Evolutionary conservation across 2,329 filamentous ascomycete species (phyloP), one percentile per base, ranked within the genome.

Genomic region (Colletotrichum sublineola): DNA sequence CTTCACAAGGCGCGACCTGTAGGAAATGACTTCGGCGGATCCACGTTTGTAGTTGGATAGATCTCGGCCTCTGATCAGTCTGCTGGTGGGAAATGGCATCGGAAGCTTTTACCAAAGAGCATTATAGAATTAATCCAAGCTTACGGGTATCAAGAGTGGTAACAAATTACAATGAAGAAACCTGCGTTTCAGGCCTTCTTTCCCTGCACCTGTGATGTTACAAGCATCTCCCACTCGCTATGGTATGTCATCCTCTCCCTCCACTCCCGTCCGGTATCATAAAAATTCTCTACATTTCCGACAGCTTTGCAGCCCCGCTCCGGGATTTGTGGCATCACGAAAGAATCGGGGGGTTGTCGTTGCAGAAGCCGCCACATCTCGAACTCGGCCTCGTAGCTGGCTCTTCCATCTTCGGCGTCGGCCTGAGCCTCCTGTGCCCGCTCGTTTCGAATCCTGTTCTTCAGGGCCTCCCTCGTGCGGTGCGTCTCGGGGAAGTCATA

Each of bases 331-430:
- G 76, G 73, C 74, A 77, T 82, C 9, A 78, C 77, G 58, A 81
- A 53, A 36, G 79, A 79, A 69, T 77, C 77, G 0, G 82, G 83
- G 2, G 84, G 83, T 42, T 79, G 77, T 75, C 78, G 80, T 52
- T 82, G 81, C 29, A 88, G 72, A 20, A 87, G 69, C 12, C 78
- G 75, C 87, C 87, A 88, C 79, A 89, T 79, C 57, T 80, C 77
- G 36, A 75, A 73, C 75, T 88, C 87, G 42, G 85, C 85, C 33
- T 78, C 75, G 55, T 80, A 80, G 65, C 82, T 84, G 2, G 79
- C 80, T 50, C 79, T 79, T 20, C 79, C 78, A 73, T 89, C 87
- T 18, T 79, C 72, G 4, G 78, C 75, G 36, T 87, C 84, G 0
- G 86, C 86, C 48, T 84, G 80, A 15, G 76, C 79, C 73, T 88